Base-by-base conservation (phyloP, 371 early-diverging fungal species). In the Rhizomucor miehei region DNA sequence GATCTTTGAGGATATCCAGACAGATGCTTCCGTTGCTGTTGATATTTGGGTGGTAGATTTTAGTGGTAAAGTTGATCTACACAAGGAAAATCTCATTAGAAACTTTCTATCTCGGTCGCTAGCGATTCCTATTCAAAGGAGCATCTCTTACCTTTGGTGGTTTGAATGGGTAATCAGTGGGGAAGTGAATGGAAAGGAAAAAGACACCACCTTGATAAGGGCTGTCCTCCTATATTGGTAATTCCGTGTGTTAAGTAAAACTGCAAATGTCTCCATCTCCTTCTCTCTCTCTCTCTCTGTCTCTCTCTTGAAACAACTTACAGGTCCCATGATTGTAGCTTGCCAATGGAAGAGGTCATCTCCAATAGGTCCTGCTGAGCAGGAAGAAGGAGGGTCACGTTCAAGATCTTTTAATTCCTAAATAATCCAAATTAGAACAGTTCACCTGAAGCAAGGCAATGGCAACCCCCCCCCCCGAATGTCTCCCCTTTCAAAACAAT, bases 11-110 rank as follows among this genome's bases (percentile, higher is more conserved):
- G 65, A 99, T 98, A 72, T 98, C 98, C 77, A 99, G 80, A 74
- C 99, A 99, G 62, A 99, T 99, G 63, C 89, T 89, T 52, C 99
- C 99, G 68, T 97, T 97, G 67, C 90, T 88, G 86, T 99, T 99
- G 79, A 99, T 98, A 81, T 99, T 99, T 52, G 99, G 98, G 80
- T 99, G 99, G 67, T 97, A 99, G 60, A 99, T 98, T 57, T 91
- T 82, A 49, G 99, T 97, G 51, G 94, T 89, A 78, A 99, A 99
- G 79, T 85, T 92, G 60, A 99, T 86, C 86, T 88, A 66, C 13
- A 39, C 17, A 47, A 23, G 38, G 20, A 29, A 38, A 38, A 51
- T 9, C 34, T 6, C 16, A 14, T 14, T 16, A 46, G 29, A 2
- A n/a, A n/a, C n/a, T n/a, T 36, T 16, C 16, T 19, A 2, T 52